These are phyloP conservation scores for Tylopilus sp. DNA, from an alignment of 1,284 basidiomycete species.

Conservation along the genomic window DNA sequence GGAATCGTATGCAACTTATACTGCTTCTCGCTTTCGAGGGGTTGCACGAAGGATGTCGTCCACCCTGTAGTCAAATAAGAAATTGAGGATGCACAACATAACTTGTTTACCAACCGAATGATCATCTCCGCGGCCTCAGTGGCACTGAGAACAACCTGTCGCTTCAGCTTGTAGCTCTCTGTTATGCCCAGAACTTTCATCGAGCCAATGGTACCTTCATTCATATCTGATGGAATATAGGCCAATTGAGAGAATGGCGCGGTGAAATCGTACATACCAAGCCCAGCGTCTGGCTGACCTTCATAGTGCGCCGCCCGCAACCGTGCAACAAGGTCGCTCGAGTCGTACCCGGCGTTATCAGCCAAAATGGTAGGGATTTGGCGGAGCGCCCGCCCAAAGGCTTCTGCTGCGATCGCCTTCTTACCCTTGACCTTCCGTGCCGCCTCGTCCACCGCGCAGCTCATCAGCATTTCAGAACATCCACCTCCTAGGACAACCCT, in stretches of 20 bases:
- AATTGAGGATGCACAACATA: neutral
- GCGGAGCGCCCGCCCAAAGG: slow-evolving; percentile 85
- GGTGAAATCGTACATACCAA: slow-evolving; percentile 53
- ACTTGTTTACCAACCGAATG: slow-evolving; percentile 66
- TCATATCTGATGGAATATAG: slow-evolving; percentile 68
- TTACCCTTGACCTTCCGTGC: slow-evolving; percentile 88
- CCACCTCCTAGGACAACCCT: slow-evolving; percentile 93
- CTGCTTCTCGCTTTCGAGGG: slow-evolving; percentile 64
- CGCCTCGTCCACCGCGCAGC: slow-evolving; percentile 88
- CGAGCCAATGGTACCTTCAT: slow-evolving; percentile 78
- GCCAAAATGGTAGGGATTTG: slow-evolving; percentile 97
- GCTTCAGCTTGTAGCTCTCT: slow-evolving; percentile 97
- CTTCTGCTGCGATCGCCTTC: slow-evolving; percentile 93
- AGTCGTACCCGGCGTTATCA: slow-evolving; percentile 98
- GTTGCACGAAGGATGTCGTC: slow-evolving; percentile 69
- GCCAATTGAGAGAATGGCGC: neutral
- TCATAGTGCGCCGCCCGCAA: slow-evolving; percentile 94
- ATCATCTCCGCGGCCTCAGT: slow-evolving; percentile 99
- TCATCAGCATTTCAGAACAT: slow-evolving; percentile 98
- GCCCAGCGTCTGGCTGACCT: slow-evolving; percentile 80
- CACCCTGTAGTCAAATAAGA: slow-evolving; percentile 43
- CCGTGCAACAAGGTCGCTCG: slow-evolving; percentile 89
- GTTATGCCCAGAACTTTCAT: slow-evolving; percentile 90
- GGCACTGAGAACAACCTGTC: slow-evolving; percentile 91
- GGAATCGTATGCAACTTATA: slow-evolving; percentile 34